phyloP scores from a whole-genome alignment of 176 grass and related monocot genomes.

The Puccinellia tenuiflora region DNA sequence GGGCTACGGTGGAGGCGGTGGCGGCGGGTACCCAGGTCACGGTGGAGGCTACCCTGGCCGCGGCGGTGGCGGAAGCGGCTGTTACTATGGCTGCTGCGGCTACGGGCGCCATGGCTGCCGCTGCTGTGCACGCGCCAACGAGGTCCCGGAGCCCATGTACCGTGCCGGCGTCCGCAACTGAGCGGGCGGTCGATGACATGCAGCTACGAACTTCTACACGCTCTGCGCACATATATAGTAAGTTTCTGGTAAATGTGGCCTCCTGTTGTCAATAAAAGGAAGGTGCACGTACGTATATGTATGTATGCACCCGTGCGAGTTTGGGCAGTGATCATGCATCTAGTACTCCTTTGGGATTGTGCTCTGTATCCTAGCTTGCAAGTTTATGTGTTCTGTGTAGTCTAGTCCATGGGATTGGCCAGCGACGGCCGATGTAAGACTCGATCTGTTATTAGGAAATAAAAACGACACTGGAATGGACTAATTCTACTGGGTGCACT shows the following conservation, averaged over 20 bases:
- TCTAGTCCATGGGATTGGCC: too few species aligned
- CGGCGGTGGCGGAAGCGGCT: neutral
- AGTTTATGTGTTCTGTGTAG: too few species aligned
- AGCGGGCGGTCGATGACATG: neutral
- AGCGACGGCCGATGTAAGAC: too few species aligned
- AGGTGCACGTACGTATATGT: too few species aligned
- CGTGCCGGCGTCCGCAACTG: slow-evolving; percentile 30
- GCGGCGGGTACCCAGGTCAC: neutral
- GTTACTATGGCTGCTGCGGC: slow-evolving; percentile 22
- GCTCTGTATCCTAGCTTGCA: too few species aligned
- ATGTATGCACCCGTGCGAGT: too few species aligned
- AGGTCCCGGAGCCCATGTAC: slow-evolving; percentile 64
- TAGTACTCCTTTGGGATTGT: too few species aligned
- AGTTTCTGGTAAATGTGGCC: too few species aligned
- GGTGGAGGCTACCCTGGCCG: neutral
- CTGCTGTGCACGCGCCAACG: slow-evolving; percentile 41
- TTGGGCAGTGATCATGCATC: too few species aligned
- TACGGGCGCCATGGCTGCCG: slow-evolving; percentile 37
- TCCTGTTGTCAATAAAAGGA: too few species aligned
- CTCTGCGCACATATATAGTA: neutral
- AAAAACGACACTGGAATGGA: neutral
- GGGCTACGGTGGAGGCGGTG: neutral
- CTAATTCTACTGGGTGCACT: neutral
- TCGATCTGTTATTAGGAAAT: neutral
- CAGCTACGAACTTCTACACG: neutral